These are phyloP conservation scores for Hansenula sp. DNA, from an alignment of 1,139 yeast genomes.

Conservation along the genomic window DNA sequence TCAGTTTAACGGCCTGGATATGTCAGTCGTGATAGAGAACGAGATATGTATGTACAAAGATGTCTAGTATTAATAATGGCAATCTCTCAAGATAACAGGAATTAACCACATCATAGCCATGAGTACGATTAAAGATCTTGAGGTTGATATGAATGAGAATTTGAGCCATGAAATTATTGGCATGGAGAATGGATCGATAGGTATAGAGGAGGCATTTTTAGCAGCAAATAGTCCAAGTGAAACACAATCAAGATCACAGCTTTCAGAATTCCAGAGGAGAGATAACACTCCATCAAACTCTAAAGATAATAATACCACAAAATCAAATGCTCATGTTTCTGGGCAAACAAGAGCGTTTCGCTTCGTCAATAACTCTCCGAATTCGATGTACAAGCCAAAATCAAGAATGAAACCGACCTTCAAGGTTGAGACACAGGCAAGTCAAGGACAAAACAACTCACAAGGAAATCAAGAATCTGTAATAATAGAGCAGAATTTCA, in stretches of 20 bases:
- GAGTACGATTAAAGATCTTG: not conserved
- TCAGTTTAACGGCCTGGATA: too few relatives aligned
- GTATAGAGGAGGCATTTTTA: slow-evolving; percentile 1
- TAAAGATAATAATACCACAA: too few relatives aligned
- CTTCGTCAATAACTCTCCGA: slow-evolving; percentile 20
- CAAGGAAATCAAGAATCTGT: slow-evolving; percentile 11
- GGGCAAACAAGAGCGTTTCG: slow-evolving; percentile 11
- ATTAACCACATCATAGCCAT: not conserved
- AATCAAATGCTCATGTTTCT: too few relatives aligned
- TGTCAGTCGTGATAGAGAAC: not conserved
- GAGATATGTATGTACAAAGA: not conserved
- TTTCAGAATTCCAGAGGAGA: not conserved
- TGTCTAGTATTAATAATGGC: too few relatives aligned
- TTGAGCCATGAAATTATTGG: not conserved
- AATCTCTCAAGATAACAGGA: too few relatives aligned
- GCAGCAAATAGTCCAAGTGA: not conserved
- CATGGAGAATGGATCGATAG: not conserved
- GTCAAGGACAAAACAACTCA: slow-evolving; percentile 1
- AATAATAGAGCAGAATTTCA: slow-evolving; percentile 18
- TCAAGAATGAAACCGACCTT: slow-evolving; percentile 21
- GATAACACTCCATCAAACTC: too few relatives aligned
- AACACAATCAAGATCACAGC: not conserved
- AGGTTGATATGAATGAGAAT: not conserved
- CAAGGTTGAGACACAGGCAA: slow-evolving; percentile 11
- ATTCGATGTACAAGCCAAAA: slow-evolving; percentile 13